These are phyloP conservation scores for Aphanomyces astaci DNA, from an alignment of 352 stramenopile genomes.

Conservation along the genomic window DNA sequence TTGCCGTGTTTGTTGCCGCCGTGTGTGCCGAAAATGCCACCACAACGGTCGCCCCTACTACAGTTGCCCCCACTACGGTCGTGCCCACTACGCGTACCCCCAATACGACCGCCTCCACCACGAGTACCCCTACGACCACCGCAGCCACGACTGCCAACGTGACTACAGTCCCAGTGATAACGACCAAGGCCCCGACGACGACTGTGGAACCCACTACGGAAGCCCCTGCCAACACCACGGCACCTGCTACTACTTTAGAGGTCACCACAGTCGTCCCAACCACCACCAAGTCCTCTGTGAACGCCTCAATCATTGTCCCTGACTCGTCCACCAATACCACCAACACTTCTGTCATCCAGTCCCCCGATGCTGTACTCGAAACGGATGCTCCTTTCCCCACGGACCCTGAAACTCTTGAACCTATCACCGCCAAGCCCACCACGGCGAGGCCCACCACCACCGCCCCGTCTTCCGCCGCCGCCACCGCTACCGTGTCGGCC, in stretches of 20 bases:
- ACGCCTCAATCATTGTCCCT: not conserved
- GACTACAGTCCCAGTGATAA: not conserved
- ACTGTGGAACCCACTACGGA: not conserved
- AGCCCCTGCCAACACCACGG: not conserved
- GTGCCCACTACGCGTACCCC: not conserved
- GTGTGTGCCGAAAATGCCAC: not conserved
- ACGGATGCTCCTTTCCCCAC: not conserved
- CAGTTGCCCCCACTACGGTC: not conserved
- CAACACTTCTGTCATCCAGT: not conserved
- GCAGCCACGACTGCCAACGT: not conserved
- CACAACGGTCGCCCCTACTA: not conserved
- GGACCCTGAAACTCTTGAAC: not conserved
- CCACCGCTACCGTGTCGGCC: not conserved
- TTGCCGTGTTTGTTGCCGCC: not conserved
- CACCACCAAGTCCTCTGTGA: not conserved
- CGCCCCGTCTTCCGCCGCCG: not conserved
- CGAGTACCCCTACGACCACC: not conserved
- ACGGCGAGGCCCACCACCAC: not conserved
- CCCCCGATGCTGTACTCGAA: not conserved
- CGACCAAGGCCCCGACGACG: slow-evolving; percentile 3
- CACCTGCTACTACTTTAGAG: not conserved
- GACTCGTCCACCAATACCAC: not conserved
- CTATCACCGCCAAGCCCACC: not conserved
- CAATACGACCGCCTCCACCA: not conserved
- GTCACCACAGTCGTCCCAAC: not conserved